These are phyloP conservation scores for Hyparrhenia diplandra DNA, from an alignment of 176 grass and related monocot genomes.

Conservation along the genomic window DNA sequence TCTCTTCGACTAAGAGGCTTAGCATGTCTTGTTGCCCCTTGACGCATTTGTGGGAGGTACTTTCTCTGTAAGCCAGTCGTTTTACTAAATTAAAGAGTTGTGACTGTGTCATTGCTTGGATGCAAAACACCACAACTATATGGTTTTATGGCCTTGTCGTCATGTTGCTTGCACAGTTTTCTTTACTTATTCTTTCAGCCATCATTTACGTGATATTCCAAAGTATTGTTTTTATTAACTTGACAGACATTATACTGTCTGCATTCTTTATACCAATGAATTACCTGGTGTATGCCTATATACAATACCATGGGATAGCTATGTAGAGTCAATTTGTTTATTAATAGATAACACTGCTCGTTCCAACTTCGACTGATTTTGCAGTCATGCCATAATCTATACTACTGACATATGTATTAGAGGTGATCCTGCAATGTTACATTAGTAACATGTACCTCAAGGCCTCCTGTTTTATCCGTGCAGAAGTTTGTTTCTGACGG, in stretches of 20 bases:
- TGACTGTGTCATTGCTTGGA: neutral
- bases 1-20: slow-evolving; percentile 78
- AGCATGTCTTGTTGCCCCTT: slow-evolving; percentile 74
- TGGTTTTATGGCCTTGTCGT: neutral
- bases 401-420: slow-evolving; percentile 14
- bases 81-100: neutral
- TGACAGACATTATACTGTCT: neutral
- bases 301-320: neutral
- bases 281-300: neutral
- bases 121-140: slow-evolving; percentile 4
- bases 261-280: slow-evolving; percentile 11
- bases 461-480: neutral
- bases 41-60: slow-evolving; percentile 84
- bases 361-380: neutral
- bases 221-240: neutral
- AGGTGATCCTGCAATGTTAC: neutral
- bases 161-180: slow-evolving; percentile 2
- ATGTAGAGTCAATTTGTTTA: neutral
- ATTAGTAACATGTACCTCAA: slow-evolving; percentile 4
- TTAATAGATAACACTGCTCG: neutral
- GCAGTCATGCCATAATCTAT: slow-evolving; percentile 13
- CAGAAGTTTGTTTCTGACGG: slow-evolving; percentile 2
- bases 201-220: slow-evolving; percentile 11
- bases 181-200: slow-evolving; percentile 29
- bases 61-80: neutral